These are phyloP conservation scores for Fusarium buharicum DNA, from an alignment of 2,329 filamentous ascomycete genomes.

Conservation along the genomic window DNA sequence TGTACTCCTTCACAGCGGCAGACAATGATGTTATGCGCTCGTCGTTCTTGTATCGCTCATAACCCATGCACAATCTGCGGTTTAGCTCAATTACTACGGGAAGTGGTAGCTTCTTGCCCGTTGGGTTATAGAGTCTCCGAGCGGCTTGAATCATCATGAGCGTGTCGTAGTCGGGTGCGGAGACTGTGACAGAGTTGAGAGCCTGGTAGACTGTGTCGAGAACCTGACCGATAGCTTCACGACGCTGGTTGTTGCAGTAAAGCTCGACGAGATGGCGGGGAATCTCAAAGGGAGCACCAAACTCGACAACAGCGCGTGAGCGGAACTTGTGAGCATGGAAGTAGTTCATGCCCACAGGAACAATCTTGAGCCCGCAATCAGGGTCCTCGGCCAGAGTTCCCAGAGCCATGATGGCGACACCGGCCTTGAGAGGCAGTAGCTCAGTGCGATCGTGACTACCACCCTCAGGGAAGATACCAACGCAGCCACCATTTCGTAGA, in stretches of 20 bases:
- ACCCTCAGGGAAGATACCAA: slow-evolving; percentile 97
- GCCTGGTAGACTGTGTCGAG: slow-evolving; percentile 88
- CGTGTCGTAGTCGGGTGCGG: slow-evolving; percentile 93
- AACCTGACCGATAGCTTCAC: slow-evolving; percentile 86
- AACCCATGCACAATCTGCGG: slow-evolving; percentile 87
- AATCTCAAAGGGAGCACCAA: slow-evolving; percentile 88
- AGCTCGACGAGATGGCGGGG: slow-evolving; percentile 83
- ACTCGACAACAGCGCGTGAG: slow-evolving; percentile 94
- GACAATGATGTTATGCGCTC: slow-evolving; percentile 81
- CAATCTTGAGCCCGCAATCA: slow-evolving; percentile 89
- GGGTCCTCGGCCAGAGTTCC: slow-evolving; percentile 87
- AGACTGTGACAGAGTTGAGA: slow-evolving; percentile 88
- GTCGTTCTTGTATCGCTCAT: slow-evolving; percentile 92
- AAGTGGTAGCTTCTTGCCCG: slow-evolving; percentile 90
- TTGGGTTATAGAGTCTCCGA: slow-evolving; percentile 90
- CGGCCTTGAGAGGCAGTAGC: slow-evolving; percentile 91
- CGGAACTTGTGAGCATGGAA: slow-evolving; percentile 99
- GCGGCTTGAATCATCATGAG: slow-evolving; percentile 97
- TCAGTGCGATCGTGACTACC: slow-evolving; percentile 95
- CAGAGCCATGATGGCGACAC: slow-evolving; percentile 97
- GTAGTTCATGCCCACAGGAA: slow-evolving; percentile 99
- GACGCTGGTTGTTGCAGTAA: slow-evolving; percentile 83
- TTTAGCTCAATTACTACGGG: slow-evolving; percentile 96
- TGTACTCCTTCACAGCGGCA: slow-evolving; percentile 83
- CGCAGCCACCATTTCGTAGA: slow-evolving; percentile 83